phyloP scores from a whole-genome alignment of 2,329 filamentous ascomycete species.

The Pseudogymnoascus sp. region DNA sequence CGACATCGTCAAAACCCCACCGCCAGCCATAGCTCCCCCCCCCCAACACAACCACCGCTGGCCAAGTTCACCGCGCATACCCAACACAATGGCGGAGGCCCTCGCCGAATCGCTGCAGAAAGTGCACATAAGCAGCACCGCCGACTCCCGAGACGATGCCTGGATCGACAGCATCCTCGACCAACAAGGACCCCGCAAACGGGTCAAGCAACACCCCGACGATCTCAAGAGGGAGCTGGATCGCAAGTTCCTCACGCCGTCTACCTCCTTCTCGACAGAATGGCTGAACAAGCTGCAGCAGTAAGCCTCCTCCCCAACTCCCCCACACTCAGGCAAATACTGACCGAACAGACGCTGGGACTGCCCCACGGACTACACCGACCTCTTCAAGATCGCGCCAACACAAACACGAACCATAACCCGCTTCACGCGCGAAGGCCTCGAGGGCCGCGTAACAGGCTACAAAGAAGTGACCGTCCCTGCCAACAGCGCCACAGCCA shows the following conservation, averaged over 20 bases:
- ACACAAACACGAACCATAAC: constrained; percentile 94
- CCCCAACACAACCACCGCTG: neutral
- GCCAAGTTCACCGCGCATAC: neutral
- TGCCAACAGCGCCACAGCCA: constrained; percentile 80
- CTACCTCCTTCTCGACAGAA: constrained; percentile 66
- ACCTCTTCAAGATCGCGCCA: constrained; percentile 77
- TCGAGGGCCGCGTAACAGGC: constrained; percentile 86
- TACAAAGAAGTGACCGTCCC: constrained; percentile 93
- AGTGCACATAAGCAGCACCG: constrained; percentile 36
- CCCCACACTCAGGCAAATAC: constrained; percentile 27
- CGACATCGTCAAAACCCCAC: neutral
- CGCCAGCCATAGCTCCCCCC: neutral
- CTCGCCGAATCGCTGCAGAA: constrained; percentile 43
- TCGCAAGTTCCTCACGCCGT: constrained; percentile 68
- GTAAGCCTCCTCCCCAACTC: constrained; percentile 30
- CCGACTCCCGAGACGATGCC: constrained; percentile 26
- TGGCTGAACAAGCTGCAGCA: constrained; percentile 90
- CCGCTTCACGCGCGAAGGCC: constrained; percentile 80
- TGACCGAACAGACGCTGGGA: constrained; percentile 59
- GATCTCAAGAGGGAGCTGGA: constrained; percentile 65
- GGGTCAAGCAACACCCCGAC: constrained; percentile 44
- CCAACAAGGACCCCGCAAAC: constrained; percentile 43
- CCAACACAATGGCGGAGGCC: constrained; percentile 21
- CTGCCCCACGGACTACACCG: constrained; percentile 66
- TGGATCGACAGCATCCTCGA: constrained; percentile 55